Evolutionary conservation across 2,329 filamentous ascomycete species (phyloP).

Genomic region (Colletotrichum trifolii): DNA sequence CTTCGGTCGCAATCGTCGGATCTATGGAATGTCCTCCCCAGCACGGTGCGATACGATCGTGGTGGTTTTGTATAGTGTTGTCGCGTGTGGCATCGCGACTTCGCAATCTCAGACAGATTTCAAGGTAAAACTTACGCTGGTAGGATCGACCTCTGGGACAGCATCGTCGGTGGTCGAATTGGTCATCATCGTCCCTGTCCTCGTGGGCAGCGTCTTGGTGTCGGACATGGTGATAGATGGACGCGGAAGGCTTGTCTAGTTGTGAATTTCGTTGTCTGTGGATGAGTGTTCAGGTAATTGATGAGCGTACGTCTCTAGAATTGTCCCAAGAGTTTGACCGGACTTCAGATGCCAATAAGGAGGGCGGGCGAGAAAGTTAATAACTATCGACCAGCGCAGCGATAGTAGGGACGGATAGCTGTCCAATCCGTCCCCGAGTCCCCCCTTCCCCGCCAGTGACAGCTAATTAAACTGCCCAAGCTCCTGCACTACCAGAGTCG

Average conservation of each 20-base stretch:
- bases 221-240: conserved; percentile 45
- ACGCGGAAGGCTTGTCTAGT: conserved; percentile 37
- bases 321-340: too few relatives aligned
- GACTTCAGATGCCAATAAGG: not conserved
- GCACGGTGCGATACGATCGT: not conserved
- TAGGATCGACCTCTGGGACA: conserved; percentile 68
- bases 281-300: too few relatives aligned
- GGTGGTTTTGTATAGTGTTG: not conserved
- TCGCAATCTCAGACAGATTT: too few relatives aligned
- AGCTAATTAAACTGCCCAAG: conserved; percentile 33
- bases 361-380: conserved; percentile 16
- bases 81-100: not conserved
- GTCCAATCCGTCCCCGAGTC: conserved; percentile 8
- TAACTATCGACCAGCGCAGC: not conserved
- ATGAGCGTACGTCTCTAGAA: too few relatives aligned
- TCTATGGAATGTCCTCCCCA: not conserved
- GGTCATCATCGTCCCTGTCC: conserved; percentile 54
- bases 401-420: not conserved
- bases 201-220: conserved; percentile 53
- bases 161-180: conserved; percentile 61
- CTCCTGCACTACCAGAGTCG: conserved; percentile 28
- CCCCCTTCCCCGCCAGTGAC: conserved; percentile 29
- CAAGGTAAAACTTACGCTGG: conserved; percentile 57
- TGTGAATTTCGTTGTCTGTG: too few relatives aligned
- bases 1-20: too few relatives aligned